phyloP scores from a whole-genome alignment of 2,329 filamentous ascomycete species.

The Cadophora malorum region DNA sequence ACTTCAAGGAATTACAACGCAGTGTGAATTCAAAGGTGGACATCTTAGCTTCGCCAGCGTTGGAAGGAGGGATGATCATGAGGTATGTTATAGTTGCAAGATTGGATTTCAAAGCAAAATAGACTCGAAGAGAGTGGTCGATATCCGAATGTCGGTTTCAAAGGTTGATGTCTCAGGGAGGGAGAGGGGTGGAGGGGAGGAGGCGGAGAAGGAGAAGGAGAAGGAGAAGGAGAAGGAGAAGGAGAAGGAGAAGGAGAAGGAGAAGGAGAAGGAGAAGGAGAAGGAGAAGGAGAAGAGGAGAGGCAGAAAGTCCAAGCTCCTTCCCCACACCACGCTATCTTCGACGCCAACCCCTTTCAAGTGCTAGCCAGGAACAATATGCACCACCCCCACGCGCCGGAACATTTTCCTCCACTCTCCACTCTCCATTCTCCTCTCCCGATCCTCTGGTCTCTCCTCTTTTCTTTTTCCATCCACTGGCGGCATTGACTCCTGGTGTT shows the following conservation, averaged over 20 bases:
- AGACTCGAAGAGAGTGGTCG: neutral
- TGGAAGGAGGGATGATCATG: neutral
- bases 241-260: neutral
- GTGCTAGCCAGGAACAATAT: constrained; percentile 1
- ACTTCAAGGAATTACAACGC: constrained; percentile 82
- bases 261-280: neutral
- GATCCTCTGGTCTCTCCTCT: neutral
- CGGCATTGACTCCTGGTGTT: neutral
- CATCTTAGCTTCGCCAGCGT: constrained; percentile 55
- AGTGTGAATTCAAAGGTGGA: constrained; percentile 63
- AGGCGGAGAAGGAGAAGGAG: neutral
- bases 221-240: neutral
- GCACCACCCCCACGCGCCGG: neutral
- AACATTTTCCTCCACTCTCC: neutral
- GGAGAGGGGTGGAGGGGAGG: too few species aligned
- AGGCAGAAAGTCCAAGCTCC: constrained; percentile 2
- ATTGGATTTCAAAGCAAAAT: neutral
- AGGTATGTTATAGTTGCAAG: neutral
- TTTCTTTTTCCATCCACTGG: neutral
- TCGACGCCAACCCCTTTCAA: neutral
- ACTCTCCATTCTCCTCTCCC: too few species aligned
- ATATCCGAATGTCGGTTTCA: neutral
- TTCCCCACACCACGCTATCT: constrained; percentile 3
- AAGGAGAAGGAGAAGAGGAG: neutral
- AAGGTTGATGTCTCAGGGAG: neutral